These are phyloP conservation scores for Pseudoscleropodium purum DNA, from an alignment of 225 moss, liverwort and hornwort genomes.

Conservation along the genomic window DNA sequence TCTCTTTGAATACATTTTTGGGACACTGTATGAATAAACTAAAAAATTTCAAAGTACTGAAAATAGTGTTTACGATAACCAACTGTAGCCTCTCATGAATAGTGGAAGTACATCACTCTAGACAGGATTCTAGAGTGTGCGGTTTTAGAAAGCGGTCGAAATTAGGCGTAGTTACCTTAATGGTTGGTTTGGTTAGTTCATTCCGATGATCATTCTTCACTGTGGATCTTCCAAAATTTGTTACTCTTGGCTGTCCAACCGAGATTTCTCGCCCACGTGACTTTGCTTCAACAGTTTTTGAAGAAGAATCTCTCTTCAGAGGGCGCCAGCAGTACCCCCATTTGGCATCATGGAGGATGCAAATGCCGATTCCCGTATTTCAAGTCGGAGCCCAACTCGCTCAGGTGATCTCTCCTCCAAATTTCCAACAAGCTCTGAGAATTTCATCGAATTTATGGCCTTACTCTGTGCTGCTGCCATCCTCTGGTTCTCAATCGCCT, in stretches of 20 bases:
- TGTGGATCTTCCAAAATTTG: neutral
- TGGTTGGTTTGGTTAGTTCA: no score
- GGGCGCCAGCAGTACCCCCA: neutral
- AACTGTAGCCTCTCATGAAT: neutral
- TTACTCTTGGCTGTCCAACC: neutral
- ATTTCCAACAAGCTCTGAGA: neutral
- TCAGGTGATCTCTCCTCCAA: neutral
- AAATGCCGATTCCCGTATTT: neutral
- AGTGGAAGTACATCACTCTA: neutral
- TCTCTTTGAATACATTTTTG: neutral
- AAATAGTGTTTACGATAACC: neutral
- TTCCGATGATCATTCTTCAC: neutral
- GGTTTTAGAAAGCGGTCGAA: neutral
- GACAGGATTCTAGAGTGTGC: neutral
- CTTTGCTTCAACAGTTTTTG: neutral
- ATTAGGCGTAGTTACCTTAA: no score
- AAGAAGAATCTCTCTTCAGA: neutral
- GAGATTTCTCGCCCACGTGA: neutral
- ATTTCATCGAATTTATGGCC: neutral
- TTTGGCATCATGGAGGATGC: slow-evolving; percentile 9
- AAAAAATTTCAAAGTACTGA: neutral
- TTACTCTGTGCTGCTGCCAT: neutral
- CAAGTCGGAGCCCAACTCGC: neutral
- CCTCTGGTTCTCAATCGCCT: neutral
- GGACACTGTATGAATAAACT: neutral